Conservation (phyloP, 306 rosid species). For the Castanea sativa region DNA sequence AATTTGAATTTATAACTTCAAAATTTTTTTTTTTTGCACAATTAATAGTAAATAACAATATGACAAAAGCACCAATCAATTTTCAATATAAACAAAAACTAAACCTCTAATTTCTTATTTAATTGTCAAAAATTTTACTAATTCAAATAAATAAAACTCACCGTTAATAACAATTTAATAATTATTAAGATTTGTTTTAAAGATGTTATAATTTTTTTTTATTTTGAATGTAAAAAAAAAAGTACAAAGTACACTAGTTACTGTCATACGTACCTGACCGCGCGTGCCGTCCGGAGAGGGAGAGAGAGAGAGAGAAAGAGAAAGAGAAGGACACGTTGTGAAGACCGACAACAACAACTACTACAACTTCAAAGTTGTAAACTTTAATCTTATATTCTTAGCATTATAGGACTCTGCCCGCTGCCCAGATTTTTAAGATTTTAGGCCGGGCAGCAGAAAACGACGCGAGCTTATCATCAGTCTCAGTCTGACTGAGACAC, state of each 20-base stretch:
- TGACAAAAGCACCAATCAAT: fast-evolving
- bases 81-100: fast-evolving
- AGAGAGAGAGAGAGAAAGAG: neutral
- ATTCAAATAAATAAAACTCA: fast-evolving
- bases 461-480: constrained; percentile 37
- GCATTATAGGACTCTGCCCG: neutral
- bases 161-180: too few species aligned
- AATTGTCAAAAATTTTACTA: neutral
- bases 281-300: constrained; percentile 82
- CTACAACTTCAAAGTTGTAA: neutral
- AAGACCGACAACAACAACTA: constrained; percentile 2
- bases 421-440: neutral
- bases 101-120: too few species aligned
- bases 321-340: constrained; percentile 24
- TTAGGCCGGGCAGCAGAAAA: constrained; percentile 44
- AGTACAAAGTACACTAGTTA: neutral
- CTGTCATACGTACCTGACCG: constrained; percentile 39
- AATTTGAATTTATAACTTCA: too few species aligned
- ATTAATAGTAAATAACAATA: fast-evolving
- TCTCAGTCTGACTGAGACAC: neutral
- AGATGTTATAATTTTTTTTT: neutral
- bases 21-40: too few species aligned
- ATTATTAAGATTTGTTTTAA: fast-evolving
- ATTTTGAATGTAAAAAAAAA: too few species aligned
- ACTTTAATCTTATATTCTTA: too few species aligned